Evolutionary conservation across 371 early-diverging fungal genomes (phyloP), one percentile per base, ranked within the genome.

Genomic region (Enteropsectra breve): DNA sequence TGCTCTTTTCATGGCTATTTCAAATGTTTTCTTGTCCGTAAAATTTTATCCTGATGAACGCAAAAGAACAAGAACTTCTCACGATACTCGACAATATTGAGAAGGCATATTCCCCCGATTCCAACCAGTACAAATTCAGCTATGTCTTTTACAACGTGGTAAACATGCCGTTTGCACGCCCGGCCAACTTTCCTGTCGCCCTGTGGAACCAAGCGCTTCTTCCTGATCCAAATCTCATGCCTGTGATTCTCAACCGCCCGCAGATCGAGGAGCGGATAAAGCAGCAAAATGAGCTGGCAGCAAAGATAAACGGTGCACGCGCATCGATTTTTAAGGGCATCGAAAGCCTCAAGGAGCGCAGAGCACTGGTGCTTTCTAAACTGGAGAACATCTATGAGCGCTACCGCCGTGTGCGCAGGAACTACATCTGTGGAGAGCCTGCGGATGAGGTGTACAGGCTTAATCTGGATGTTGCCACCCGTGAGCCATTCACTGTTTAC

Each of bases 101-200:
- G 49, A 70, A 66, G 26, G 38, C 58, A 23, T 80, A 80, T 62
- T 55, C 73, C 46, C 65, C 72, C 11, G 32, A 32, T 8, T 73
- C 72, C 5, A 72, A 63, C 0, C 26, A 49, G 30, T 80, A 78
- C 36, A 80, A 80, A 60, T 80, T 80, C 63, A 71, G 45, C n/a
- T 73, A 77, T 63, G 59, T 63, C 1, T 80, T 80, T 40, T 78
- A 78, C 45, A 76, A 80, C 58, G 53, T 76, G 54, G 43, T 60
- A 29, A 63, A 75, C 28, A n/a, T 33, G n/a, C 61, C 66, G 11
- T 54, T 66, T 45, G 23, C 23, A 0, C 48, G 54, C 4, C 72
- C 75, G 13, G 1, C 53, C 5, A 63, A 66, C 46, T 66, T 74
- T 57, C 61, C 69, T n/a, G 61, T 60, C n/a, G 59, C 64, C n/a